Conservation (phyloP, 495 filamentous ascomycete species). For the Penicillium waksmanii region DNA sequence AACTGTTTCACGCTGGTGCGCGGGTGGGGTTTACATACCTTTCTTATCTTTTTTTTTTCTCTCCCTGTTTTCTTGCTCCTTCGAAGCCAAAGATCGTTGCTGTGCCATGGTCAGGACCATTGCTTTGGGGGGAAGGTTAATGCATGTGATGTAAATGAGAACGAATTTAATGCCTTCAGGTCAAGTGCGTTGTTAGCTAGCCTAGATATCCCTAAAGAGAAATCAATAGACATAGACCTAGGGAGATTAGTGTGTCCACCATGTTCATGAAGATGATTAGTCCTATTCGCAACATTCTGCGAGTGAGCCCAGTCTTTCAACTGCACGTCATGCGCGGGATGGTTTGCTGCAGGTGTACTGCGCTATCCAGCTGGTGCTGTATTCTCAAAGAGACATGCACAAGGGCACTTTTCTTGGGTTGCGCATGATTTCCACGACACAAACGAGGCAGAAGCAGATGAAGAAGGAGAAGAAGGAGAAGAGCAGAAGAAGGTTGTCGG, state of each 20-base stretch:
- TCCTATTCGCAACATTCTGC: constrained; percentile 5
- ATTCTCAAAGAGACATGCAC: no score
- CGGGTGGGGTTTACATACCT: constrained; percentile 32
- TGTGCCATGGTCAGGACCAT: constrained; percentile 30
- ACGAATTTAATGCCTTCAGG: constrained; percentile 33
- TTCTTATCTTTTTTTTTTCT: constrained; percentile 20
- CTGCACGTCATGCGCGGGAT: no score
- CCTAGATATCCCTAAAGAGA: constrained; percentile 11
- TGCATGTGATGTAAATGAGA: constrained; percentile 35
- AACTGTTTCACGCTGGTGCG: constrained; percentile 31
- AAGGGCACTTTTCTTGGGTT: background rate
- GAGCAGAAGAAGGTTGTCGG: constrained; percentile 12
- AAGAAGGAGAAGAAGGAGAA: background rate
- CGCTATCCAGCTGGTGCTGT: no score
- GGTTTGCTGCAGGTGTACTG: no score
- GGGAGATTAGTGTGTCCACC: background rate
- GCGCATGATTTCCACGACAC: background rate
- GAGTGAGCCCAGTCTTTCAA: background rate
- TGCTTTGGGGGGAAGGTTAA: constrained; percentile 22
- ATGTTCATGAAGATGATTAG: constrained; percentile 2
- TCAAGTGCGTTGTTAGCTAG: constrained; percentile 21
- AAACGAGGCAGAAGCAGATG: background rate
- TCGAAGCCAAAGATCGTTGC: constrained; percentile 23
- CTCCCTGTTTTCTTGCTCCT: constrained; percentile 14
- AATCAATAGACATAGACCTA: constrained; percentile 12